Conservation (phyloP, 2,329 filamentous ascomycete species). For the Metarhizium guizhouense region DNA sequence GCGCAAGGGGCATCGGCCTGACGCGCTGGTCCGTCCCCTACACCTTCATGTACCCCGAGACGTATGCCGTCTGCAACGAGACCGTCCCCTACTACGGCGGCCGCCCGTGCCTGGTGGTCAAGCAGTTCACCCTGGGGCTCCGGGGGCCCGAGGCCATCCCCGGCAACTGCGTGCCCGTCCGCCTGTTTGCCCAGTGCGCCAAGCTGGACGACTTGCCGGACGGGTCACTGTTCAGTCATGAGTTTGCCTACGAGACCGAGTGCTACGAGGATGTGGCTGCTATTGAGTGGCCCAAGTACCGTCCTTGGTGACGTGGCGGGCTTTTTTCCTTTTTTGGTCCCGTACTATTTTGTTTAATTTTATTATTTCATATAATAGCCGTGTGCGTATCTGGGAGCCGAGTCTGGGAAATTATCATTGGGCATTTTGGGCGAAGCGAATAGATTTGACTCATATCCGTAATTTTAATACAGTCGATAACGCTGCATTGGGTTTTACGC, state of each 20-base stretch:
- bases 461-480: too few relatives aligned
- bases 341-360: too few relatives aligned
- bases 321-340: too few relatives aligned
- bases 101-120: conserved; percentile 27
- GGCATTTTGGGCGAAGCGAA: too few relatives aligned
- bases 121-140: conserved; percentile 21
- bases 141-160: conserved; percentile 17
- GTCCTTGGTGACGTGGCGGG: conserved; percentile 6
- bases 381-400: too few relatives aligned
- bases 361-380: too few relatives aligned
- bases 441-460: too few relatives aligned
- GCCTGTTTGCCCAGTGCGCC: conserved; percentile 35
- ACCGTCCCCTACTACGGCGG: conserved; percentile 31
- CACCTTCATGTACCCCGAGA: conserved; percentile 23
- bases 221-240: conserved; percentile 28
- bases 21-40: conserved; percentile 16
- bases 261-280: conserved; percentile 32
- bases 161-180: conserved; percentile 31
- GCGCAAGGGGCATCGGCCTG: conserved; percentile 21
- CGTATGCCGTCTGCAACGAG: conserved; percentile 33
- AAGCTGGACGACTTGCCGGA: conserved; percentile 24
- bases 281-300: conserved; percentile 18
- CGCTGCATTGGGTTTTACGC: too few relatives aligned
- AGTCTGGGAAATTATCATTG: too few relatives aligned
- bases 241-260: conserved; percentile 25